Base-by-base conservation (phyloP, 371 early-diverging fungal species). In the Sporodiniella umbellata region DNA sequence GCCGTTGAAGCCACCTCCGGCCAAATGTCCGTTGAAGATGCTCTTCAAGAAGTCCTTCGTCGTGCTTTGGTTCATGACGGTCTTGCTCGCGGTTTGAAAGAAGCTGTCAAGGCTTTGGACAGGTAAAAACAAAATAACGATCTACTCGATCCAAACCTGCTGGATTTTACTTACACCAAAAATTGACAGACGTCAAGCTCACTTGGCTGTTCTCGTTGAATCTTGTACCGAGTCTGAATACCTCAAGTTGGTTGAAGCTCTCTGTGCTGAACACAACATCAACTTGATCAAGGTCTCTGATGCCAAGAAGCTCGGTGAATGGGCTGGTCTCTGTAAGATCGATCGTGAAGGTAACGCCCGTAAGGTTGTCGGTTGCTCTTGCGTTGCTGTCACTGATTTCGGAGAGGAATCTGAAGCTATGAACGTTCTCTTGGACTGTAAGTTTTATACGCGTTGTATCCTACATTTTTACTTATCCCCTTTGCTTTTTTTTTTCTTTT, bases 281-380 rank as follows among this genome's bases (percentile, higher is more conserved):
- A 90, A 90, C 84, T 81, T 98, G 68, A 94, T 98, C 89, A 95
- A 95, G 89, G 92, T 96, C 58, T 78, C 88, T 46, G 96, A 96
- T 76, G 86, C 92, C 80, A 96, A 96, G 93, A 94, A 96, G 90
- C 88, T 98, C 62, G 99, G 99, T 75, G 95, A 97, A 84, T 96
- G 96, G 99, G 93, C 90, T 63, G 97, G 97, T 82, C 93, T 96
- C 62, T 98, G 97, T 92, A 97, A 98, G 92, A 92, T 96, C 70
- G 99, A 98, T 78, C 90, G 94, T 71, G 94, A 95, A 72, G 99
- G 99, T 69, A 94, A 92, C 80, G 88, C 99, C 72, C 94, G 96
- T 73, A 97, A 97, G 92, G 89, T 96, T 56, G 96, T 96, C 59
- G 94, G 90, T 53, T 92, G 93, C 81, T 93, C 95, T 54, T 92